Base-by-base conservation (phyloP, 257 asterid species). In the Perilla frutescens region DNA sequence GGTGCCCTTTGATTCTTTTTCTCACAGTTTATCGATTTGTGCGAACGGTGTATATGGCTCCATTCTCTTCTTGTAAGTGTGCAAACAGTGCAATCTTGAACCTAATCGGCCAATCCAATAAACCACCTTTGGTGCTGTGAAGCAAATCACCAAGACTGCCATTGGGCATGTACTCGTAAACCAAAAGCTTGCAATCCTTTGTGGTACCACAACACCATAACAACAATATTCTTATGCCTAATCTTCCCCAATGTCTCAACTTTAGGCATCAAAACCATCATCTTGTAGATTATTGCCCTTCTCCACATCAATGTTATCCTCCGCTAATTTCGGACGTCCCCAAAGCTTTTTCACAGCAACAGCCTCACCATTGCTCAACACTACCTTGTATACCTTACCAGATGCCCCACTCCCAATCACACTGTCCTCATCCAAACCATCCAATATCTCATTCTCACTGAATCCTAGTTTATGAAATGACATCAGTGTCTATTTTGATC, bases 371-470 rank as follows among this genome's bases (percentile, higher is more conserved):
- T 77, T 90, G 87, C 90, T 86, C 61, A 91, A 72, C 43, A 91
- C 97, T 39, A 94, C 97, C 91, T 94, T 94, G 85, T 94, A 94
- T 40, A 94, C 99, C 78, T 90, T 91, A 7, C 99, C 99, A 0
- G 99, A 94, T 5, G 95, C 74, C 0, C 99, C 99, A 15, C 90
- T 87, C 32, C 99, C 99, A n/a, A 94, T 87, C 70, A 94, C 89
- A 8, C 91, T 94, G 72, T 91, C 97, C 73, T 94, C 99, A 11
- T 94, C 97, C 6, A 94, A 81, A 51, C 90, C 91, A 32, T 91
- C 90, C 56, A 94, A 13, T 45, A 94, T 94, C 84, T 91, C 99
- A 6, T 79, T 81, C 79, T 94, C 99, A 3, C 91, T 74, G 73
- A 94, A 94, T 43, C 89, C 97, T 62, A 94, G 61, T 74, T 94